Evolutionary conservation across 1,139 yeast species (phyloP), one percentile per base, ranked within the genome.

Genomic region (Taphrina pruni): DNA sequence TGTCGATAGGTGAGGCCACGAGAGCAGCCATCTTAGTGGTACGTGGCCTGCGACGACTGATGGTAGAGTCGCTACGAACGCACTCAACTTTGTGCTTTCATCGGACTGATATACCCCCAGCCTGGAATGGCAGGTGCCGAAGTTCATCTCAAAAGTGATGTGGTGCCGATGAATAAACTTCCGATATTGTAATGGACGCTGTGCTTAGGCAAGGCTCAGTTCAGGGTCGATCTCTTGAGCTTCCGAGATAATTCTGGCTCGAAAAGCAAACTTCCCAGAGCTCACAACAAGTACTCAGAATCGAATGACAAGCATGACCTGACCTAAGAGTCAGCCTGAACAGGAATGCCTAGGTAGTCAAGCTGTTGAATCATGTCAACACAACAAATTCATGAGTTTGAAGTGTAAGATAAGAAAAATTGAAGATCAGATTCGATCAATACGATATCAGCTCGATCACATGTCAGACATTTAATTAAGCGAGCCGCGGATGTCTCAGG

Each of bases 1-100:
- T 12, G 67, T 64, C 9, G 67, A 64, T 2, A 51, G 12, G 17
- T 64, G 67, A 12, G 67, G 58, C 46, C 60, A 54, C 21, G 67
- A 64, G 9, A 64, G 61, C 14, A 43, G 20, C 55, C 52, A 64
- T 43, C 36, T 51, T 7, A 64, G 55, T n/a, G 56, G 56, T 4
- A 64, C 43, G 14, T 17, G 32, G 1, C 62, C 62, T 26, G n/a
- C 46, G 17, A 17, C 32, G 9, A 58, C 62, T 6, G 43, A 45
- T 7, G 62, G 62, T 43, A 58, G 26, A 12, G 51, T 45, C 38
- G 43, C n/a, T 11, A 58, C 62, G n/a, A 58, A 45, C 1, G 62
- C 9, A 14, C 48, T 21, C 51, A 58, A 36, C 12, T 46, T 20
- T 7, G 51, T 45, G 54, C 26, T 32, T n/a, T 20, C 36, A 17